Evolutionary conservation across 2,329 filamentous ascomycete genomes (phyloP).

Genomic region (Myriosclerotinia scirpicola): DNA sequence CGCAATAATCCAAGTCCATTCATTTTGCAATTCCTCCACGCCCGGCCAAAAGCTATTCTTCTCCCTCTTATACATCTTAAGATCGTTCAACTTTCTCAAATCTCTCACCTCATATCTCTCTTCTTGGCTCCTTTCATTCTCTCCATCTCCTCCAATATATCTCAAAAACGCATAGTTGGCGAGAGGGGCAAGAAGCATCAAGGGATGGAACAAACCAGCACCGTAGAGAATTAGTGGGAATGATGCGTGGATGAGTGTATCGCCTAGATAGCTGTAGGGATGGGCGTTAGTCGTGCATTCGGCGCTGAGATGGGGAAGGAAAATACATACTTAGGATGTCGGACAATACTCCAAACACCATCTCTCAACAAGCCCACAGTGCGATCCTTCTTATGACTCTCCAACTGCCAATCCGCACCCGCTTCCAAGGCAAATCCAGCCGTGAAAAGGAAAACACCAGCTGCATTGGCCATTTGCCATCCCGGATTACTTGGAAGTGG

Average conservation of each 20-base stretch:
- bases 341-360: constrained; percentile 27
- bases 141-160: constrained; percentile 22
- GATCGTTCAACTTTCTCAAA: constrained; percentile 16
- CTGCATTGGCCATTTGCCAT: constrained; percentile 18
- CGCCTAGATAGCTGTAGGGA: constrained; percentile 25
- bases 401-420: constrained; percentile 25
- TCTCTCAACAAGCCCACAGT: constrained; percentile 16
- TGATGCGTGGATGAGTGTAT: constrained; percentile 26
- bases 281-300: background rate
- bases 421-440: constrained; percentile 26
- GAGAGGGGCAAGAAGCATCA: constrained; percentile 24
- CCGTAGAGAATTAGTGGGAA: constrained; percentile 26
- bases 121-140: constrained; percentile 25
- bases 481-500: constrained; percentile 19
- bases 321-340: constrained; percentile 27
- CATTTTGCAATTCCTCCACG: constrained; percentile 19
- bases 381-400: constrained; percentile 12
- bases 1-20: constrained; percentile 23
- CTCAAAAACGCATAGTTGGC: constrained; percentile 26
- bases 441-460: constrained; percentile 24
- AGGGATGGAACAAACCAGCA: constrained; percentile 25
- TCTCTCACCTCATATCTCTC: constrained; percentile 21
- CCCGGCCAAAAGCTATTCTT: constrained; percentile 28
- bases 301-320: too few relatives aligned
- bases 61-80: constrained; percentile 18